Evolutionary conservation across 2,329 filamentous ascomycete genomes (phyloP).

Genomic region (Trichoderma semiorbis): DNA sequence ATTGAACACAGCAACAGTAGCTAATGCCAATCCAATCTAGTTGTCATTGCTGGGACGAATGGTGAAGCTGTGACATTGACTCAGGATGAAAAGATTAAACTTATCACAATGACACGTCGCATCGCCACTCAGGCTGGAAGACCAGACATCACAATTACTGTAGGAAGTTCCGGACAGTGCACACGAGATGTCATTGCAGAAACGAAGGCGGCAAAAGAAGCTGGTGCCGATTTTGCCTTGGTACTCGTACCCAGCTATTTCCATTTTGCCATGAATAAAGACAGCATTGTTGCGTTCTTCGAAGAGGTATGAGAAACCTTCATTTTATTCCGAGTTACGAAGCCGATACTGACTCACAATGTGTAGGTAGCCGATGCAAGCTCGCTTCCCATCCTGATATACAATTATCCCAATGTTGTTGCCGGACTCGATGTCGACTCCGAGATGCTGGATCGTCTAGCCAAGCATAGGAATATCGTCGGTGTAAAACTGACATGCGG

Average conservation of each 20-base stretch:
- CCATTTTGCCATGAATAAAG: conserved; percentile 56
- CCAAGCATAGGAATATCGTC: conserved; percentile 60
- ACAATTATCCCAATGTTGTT: conserved; percentile 68
- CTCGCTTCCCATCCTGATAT: conserved; percentile 63
- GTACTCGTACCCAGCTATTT: conserved; percentile 71
- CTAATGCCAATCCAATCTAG: conserved; percentile 23
- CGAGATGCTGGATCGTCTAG: conserved; percentile 52
- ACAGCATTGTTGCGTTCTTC: conserved; percentile 56
- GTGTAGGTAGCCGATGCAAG: conserved; percentile 52
- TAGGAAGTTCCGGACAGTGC: conserved; percentile 64
- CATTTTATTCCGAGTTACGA: background rate
- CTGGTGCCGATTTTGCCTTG: conserved; percentile 65
- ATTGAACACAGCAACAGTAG: too few species aligned
- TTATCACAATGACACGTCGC: conserved; percentile 59
- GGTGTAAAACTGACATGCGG: conserved; percentile 71
- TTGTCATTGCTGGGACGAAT: conserved; percentile 70
- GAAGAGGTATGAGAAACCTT: conserved; percentile 34
- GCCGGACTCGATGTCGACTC: conserved; percentile 66
- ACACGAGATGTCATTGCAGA: conserved; percentile 64
- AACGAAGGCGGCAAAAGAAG: conserved; percentile 57
- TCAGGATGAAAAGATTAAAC: conserved; percentile 57
- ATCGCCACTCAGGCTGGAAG: conserved; percentile 56
- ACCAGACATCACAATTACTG: conserved; percentile 58
- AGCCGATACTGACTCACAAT: background rate
- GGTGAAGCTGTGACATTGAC: conserved; percentile 70